These are phyloP conservation scores for Nigrograna mackinnonii DNA, from an alignment of 2,329 filamentous ascomycete genomes.

Conservation along the genomic window DNA sequence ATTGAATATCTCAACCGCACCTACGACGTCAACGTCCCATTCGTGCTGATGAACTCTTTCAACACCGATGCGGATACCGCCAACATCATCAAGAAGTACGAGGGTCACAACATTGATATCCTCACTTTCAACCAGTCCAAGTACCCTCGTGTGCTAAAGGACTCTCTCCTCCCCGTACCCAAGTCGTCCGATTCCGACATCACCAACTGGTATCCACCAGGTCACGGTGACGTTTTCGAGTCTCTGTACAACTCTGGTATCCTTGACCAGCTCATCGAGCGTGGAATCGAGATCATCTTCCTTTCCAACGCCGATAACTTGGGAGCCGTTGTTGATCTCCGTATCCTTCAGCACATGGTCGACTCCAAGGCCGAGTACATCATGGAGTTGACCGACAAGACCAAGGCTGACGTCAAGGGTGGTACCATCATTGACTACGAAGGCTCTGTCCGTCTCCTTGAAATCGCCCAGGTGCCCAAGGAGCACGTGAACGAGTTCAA, in stretches of 20 bases:
- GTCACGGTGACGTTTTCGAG: constrained; percentile 99
- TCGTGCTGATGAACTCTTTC: constrained; percentile 99
- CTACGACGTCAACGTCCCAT: constrained; percentile 95
- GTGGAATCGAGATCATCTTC: constrained; percentile 97
- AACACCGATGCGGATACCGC: constrained; percentile 98
- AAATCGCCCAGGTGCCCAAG: constrained; percentile 99
- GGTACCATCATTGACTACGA: constrained; percentile 99
- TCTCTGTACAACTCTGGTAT: constrained; percentile 99
- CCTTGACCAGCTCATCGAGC: constrained; percentile 92
- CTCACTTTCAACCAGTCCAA: constrained; percentile 99
- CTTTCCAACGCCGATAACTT: constrained; percentile 99
- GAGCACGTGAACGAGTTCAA: constrained; percentile 99
- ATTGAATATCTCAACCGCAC: constrained; percentile 99
- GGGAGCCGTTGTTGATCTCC: constrained; percentile 94
- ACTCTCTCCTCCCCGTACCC: constrained; percentile 93
- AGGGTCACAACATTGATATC: constrained; percentile 99
- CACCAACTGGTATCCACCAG: constrained; percentile 97
- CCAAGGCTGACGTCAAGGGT: constrained; percentile 99
- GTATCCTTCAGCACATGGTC: constrained; percentile 99
- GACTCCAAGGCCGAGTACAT: constrained; percentile 98
- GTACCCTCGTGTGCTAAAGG: constrained; percentile 97
- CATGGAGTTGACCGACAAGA: constrained; percentile 99
- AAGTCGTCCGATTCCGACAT: constrained; percentile 87
- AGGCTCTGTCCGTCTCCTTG: constrained; percentile 91
- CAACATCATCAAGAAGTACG: constrained; percentile 99